phyloP scores from a whole-genome alignment of 2,329 filamentous ascomycete species.

The Aspergillus tamarii region DNA sequence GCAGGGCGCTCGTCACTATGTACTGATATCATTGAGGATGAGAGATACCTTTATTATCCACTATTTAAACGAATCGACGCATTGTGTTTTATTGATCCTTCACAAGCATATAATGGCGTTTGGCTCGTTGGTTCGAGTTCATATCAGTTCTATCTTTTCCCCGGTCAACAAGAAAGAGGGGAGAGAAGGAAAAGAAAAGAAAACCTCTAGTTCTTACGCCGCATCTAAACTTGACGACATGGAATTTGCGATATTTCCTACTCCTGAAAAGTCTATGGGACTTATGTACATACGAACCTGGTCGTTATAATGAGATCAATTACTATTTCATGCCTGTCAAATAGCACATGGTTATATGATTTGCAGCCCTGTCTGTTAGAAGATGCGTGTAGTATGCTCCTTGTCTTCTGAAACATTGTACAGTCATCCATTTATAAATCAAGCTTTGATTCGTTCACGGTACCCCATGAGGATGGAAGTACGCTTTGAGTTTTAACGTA shows the following conservation, averaged over 20 bases:
- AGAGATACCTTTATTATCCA: conserved; percentile 9
- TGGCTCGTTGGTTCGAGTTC: conserved; percentile 9
- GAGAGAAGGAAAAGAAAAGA: neutral
- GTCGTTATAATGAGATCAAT: neutral
- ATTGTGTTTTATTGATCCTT: conserved; percentile 21
- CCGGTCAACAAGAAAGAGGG: neutral
- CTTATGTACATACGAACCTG: neutral
- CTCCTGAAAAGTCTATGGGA: neutral
- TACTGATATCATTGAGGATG: conserved; percentile 13
- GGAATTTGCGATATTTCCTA: neutral
- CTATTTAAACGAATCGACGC: conserved; percentile 12
- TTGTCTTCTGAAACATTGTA: too few species aligned
- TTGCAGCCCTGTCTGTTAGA: neutral
- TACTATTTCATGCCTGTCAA: neutral
- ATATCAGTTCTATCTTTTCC: neutral
- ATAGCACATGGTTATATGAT: neutral
- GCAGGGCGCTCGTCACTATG: conserved; percentile 7
- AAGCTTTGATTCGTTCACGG: too few species aligned
- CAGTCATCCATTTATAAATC: too few species aligned
- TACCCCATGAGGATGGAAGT: too few species aligned
- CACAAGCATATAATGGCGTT: conserved; percentile 28
- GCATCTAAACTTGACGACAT: neutral
- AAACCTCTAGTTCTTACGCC: neutral
- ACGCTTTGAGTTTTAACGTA: neutral
- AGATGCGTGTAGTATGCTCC: too few species aligned